Percentiles rank a stretch among this genome's conserved stretches.
These are phyloP conservation scores for Multifurca ochricompacta DNA, from an alignment of 768 basidiomycete species.

Conservation along the genomic window DNA sequence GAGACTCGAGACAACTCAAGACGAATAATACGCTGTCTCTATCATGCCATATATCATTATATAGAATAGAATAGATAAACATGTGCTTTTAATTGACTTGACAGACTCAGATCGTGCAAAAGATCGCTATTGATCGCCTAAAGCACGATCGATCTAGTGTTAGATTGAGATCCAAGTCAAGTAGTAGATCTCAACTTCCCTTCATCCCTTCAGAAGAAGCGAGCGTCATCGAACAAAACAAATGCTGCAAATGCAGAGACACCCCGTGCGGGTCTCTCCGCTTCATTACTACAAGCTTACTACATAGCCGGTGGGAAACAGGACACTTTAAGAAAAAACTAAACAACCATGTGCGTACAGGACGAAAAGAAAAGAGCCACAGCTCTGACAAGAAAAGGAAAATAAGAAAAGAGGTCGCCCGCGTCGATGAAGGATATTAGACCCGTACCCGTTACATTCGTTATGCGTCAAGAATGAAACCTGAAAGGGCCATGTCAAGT, in stretches of 20 bases:
- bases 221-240: background rate
- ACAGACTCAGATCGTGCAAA: background rate
- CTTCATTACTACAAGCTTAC: slow-evolving; percentile 8
- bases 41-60: too few relatives aligned
- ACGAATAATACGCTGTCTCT: too few relatives aligned
- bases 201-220: background rate
- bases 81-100: too few relatives aligned
- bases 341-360: background rate
- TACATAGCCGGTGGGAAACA: slow-evolving; percentile 8
- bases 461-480: slow-evolving; percentile 10
- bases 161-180: slow-evolving; percentile 5
- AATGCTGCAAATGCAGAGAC: background rate
- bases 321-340: background rate
- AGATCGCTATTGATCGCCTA: slow-evolving; percentile 1
- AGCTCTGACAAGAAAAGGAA: background rate
- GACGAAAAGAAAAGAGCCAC: background rate
- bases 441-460: background rate
- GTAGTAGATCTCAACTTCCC: slow-evolving; percentile 6
- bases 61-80: too few relatives aligned
- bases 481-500: background rate
- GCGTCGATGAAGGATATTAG: background rate
- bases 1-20: too few relatives aligned
- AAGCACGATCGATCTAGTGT: slow-evolving; percentile 4
- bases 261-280: background rate
- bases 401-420: background rate